Base-by-base conservation (phyloP, 2,329 filamentous ascomycete genomes). In the Colletotrichum cuscutae region DNA sequence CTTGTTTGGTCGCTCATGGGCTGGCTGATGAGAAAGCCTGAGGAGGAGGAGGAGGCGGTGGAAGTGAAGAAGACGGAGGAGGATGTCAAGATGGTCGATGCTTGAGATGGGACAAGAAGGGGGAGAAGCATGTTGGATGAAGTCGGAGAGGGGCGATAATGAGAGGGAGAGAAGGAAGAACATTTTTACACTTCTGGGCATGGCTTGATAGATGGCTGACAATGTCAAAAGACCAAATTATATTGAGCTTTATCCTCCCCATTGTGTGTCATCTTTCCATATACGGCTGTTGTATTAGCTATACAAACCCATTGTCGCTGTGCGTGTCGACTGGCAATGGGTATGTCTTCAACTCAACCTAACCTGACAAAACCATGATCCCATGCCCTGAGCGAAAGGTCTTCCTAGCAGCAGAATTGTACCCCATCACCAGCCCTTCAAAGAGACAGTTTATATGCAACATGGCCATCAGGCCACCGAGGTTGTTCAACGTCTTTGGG, bases 1-100 rank as follows among this genome's bases (percentile, higher is more conserved):
- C 74, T 88, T 11, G 75, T 91, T 1, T 92, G 90, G 90, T 85
- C 84, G 4, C 82, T 92, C 78, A 89, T 91, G 86, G 85, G 85
- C 2, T 92, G 87, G 78, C 80, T 89, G 77, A 91, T 92, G 89
- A 84, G 88, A 75, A 85, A 81, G 76, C 19, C 42, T 19, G 42
- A 60, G 30, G 77, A 77, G 46, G 80, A 80, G 8, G 80, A 80
- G 8, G 75, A 73, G 42, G 72, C 75, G 77, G 91, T 92, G 8
- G 75, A 74, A 37, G 72, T 75, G 24, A 77, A 78, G 26, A 74
- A 75, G 24, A 28, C 12, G 11, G 74, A 68, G 8, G 74, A 28
- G 42, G 74, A 80, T 52, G 74, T 78, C 64, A 77, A 75, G 71
- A 80, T 76, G 81, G 75, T 58, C 72, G 81, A 78, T 76, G 77